Evolutionary conservation across 192 early-diverging fungal species (phyloP).

Genomic region (Spizellomyces sp.): DNA sequence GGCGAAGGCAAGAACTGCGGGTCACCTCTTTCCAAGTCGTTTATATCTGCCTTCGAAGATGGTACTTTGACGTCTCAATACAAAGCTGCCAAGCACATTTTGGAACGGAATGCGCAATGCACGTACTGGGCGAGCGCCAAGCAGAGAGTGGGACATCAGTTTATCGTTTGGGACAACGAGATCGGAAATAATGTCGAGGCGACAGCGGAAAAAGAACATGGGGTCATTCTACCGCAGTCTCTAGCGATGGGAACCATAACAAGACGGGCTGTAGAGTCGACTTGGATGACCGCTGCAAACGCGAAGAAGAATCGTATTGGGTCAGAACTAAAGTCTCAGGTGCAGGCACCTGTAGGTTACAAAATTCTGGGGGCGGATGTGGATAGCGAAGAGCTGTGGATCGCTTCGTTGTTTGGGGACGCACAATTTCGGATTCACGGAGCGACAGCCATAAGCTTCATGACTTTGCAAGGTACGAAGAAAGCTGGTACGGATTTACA

Average conservation of each 20-base stretch:
- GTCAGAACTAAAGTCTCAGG: slow-evolving; percentile 88
- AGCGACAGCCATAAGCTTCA: slow-evolving; percentile 91
- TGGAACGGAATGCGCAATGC: slow-evolving; percentile 75
- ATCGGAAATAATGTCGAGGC: neutral
- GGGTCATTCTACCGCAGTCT: slow-evolving; percentile 88
- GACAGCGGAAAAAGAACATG: slow-evolving; percentile 33
- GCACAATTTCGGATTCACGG: slow-evolving; percentile 92
- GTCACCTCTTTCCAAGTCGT: slow-evolving; percentile 85
- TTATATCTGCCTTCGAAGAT: slow-evolving; percentile 76
- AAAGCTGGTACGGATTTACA: slow-evolving; percentile 87
- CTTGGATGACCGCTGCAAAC: slow-evolving; percentile 96
- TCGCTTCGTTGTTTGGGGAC: slow-evolving; percentile 90
- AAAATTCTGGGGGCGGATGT: slow-evolving; percentile 95
- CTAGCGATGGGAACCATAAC: slow-evolving; percentile 97
- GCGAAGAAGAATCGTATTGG: slow-evolving; percentile 87
- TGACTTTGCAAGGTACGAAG: slow-evolving; percentile 97
- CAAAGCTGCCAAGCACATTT: slow-evolving; percentile 71
- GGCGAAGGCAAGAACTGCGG: slow-evolving; percentile 79
- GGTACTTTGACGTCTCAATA: slow-evolving; percentile 75
- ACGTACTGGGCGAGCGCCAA: slow-evolving; percentile 90
- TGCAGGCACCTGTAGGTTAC: slow-evolving; percentile 81
- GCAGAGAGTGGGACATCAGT: slow-evolving; percentile 79
- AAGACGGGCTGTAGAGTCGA: slow-evolving; percentile 85
- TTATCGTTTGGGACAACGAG: slow-evolving; percentile 74
- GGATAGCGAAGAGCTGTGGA: slow-evolving; percentile 97